phyloP scores from a whole-genome alignment of 768 basidiomycete genomes.

The Podaxis pistillaris region DNA sequence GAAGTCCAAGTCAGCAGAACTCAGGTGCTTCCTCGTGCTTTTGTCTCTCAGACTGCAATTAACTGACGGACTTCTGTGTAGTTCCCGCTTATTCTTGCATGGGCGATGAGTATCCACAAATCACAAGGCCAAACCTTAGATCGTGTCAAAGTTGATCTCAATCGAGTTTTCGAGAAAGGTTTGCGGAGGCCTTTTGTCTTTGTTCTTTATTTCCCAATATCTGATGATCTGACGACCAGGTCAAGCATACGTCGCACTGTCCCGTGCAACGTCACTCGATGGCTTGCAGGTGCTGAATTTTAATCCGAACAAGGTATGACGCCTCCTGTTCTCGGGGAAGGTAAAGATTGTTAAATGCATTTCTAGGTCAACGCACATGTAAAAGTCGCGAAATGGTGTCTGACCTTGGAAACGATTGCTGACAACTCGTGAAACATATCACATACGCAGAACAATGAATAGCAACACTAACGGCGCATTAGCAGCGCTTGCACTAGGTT shows the following conservation, averaged over 20 bases:
- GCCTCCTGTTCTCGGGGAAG: background rate
- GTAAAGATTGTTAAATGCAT: background rate
- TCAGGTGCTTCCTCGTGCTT: conserved; percentile 54
- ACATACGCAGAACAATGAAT: background rate
- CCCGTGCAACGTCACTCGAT: conserved; percentile 82
- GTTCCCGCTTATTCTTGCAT: conserved; percentile 87
- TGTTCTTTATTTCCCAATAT: background rate
- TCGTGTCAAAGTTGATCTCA: conserved; percentile 91
- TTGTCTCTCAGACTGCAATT: background rate
- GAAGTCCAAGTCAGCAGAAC: conserved; percentile 76
- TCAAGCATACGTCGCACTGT: conserved; percentile 89
- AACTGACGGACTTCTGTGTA: conserved; percentile 27
- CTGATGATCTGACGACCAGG: conserved; percentile 39
- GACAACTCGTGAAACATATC: conserved; percentile 13
- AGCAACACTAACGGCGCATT: background rate
- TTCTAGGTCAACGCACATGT: conserved; percentile 67
- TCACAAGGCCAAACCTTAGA: conserved; percentile 96
- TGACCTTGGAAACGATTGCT: conserved; percentile 55
- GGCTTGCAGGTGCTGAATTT: conserved; percentile 87
- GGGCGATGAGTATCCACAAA: conserved; percentile 99
- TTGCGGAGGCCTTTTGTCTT: conserved; percentile 11
- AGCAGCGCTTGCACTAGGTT: background rate
- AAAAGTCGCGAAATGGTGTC: conserved; percentile 72
- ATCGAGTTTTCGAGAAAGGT: conserved; percentile 92
- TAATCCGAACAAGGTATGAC: conserved; percentile 62